Evolutionary conservation across 2,329 filamentous ascomycete genomes (phyloP).

Genomic region (Simplicillium aogashimaense): DNA sequence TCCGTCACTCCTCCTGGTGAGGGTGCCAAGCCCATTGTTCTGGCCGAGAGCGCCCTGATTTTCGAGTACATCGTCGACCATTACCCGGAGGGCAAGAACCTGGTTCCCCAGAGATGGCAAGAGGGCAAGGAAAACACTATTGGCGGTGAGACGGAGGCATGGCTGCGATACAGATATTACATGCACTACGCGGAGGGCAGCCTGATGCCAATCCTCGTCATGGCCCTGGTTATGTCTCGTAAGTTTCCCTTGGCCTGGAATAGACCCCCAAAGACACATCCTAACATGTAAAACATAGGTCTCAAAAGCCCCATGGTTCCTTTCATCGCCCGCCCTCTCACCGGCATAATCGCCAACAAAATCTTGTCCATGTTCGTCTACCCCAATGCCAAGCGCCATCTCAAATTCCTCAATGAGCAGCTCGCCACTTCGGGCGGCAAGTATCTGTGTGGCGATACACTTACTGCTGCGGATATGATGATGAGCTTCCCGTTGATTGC

Average conservation of each 20-base stretch:
- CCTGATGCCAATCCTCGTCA: slow-evolving; percentile 62
- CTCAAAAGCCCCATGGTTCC: slow-evolving; percentile 36
- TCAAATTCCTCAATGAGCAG: slow-evolving; percentile 39
- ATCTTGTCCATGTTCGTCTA: slow-evolving; percentile 29
- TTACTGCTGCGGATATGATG: slow-evolving; percentile 44
- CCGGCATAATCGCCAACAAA: slow-evolving; percentile 30
- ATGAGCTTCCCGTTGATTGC: slow-evolving; percentile 42
- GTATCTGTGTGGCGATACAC: slow-evolving; percentile 38
- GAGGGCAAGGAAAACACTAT: slow-evolving; percentile 47
- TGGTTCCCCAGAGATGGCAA: slow-evolving; percentile 45
- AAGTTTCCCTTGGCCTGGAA: slow-evolving; percentile 12
- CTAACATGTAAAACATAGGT: slow-evolving; percentile 14
- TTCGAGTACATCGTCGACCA: slow-evolving; percentile 72
- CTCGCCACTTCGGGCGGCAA: slow-evolving; percentile 32
- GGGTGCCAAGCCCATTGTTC: slow-evolving; percentile 38
- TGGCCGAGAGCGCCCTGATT: slow-evolving; percentile 78
- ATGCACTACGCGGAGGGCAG: slow-evolving; percentile 83
- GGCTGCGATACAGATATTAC: slow-evolving; percentile 53
- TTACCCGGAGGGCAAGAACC: slow-evolving; percentile 30
- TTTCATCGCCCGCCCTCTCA: slow-evolving; percentile 44
- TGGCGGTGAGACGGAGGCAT: slow-evolving; percentile 51
- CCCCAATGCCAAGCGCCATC: slow-evolving; percentile 37
- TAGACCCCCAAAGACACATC: not conserved
- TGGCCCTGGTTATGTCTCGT: slow-evolving; percentile 50
- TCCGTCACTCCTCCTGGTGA: slow-evolving; percentile 41